These are phyloP conservation scores for Globisporangium paddicum DNA, from an alignment of 352 stramenopile genomes.

Conservation along the genomic window DNA sequence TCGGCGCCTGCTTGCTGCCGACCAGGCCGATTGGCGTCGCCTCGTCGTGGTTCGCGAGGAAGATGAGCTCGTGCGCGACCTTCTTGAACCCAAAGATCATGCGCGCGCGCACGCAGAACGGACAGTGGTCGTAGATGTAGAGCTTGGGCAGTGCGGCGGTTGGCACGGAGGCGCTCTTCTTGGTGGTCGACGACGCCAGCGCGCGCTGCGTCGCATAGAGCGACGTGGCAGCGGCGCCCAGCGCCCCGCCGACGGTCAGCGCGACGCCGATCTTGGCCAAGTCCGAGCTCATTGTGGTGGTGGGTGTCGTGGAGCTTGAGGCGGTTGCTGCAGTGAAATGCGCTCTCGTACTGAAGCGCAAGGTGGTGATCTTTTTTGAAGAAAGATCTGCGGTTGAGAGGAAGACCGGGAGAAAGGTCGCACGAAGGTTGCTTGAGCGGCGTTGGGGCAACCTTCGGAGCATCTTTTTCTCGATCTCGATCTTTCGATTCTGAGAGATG, in stretches of 20 bases:
- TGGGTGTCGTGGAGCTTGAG: not conserved
- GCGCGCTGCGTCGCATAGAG: slow-evolving; percentile 20
- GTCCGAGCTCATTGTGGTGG: slow-evolving; percentile 27
- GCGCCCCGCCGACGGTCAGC: slow-evolving; percentile 37
- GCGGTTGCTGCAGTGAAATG: not conserved
- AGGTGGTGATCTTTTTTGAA: slow-evolving; percentile 1
- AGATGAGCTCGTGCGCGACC: slow-evolving; percentile 27
- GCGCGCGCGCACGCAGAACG: slow-evolving; percentile 37
- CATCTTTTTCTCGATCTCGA: slow-evolving; percentile 5
- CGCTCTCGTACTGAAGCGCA: not conserved
- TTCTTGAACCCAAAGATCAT: slow-evolving; percentile 49
- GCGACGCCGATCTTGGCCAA: slow-evolving; percentile 40
- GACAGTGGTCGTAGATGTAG: slow-evolving; percentile 48
- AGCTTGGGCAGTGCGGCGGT: slow-evolving; percentile 22
- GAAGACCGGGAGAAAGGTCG: not conserved
- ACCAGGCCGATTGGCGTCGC: slow-evolving; percentile 31
- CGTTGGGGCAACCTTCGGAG: slow-evolving; percentile 3
- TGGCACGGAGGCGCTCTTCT: not conserved
- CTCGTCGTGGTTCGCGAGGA: slow-evolving; percentile 42
- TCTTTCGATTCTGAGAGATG: slow-evolving; percentile 7
- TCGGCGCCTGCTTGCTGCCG: slow-evolving; percentile 33
- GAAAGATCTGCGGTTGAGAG: slow-evolving; percentile 6
- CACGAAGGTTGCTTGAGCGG: not conserved
- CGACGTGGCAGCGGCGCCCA: slow-evolving; percentile 32
- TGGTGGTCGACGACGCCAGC: slow-evolving; percentile 1